These are phyloP conservation scores for Psilocybe subaeruginosa DNA, from an alignment of 768 basidiomycete genomes.

Conservation along the genomic window DNA sequence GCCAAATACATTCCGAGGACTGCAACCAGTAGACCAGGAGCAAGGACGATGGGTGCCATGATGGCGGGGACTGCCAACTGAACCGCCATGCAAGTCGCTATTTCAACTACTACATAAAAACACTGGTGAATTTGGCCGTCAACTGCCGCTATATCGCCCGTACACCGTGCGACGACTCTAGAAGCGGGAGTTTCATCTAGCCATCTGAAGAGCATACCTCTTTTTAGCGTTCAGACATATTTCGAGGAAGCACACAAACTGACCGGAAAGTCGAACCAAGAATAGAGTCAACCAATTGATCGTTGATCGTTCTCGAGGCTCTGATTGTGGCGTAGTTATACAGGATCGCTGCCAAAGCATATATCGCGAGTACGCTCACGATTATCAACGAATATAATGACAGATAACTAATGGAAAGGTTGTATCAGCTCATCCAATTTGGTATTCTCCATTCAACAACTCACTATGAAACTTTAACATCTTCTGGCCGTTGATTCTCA, in stretches of 20 bases:
- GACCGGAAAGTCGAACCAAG: conserved; percentile 65
- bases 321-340: conserved; percentile 53
- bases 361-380: conserved; percentile 24
- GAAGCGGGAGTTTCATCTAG: conserved; percentile 47
- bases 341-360: conserved; percentile 33
- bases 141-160: conserved; percentile 64
- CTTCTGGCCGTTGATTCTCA: conserved; percentile 31
- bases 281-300: conserved; percentile 51
- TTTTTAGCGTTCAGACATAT: too few species aligned
- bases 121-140: conserved; percentile 43
- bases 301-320: conserved; percentile 59
- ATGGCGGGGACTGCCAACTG: conserved; percentile 47
- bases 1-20: conserved; percentile 46
- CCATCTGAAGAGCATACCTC: conserved; percentile 37
- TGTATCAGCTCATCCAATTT: neutral
- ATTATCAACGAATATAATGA: conserved; percentile 21
- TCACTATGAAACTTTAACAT: conserved; percentile 38
- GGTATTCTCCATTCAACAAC: conserved; percentile 23
- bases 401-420: conserved; percentile 45
- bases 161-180: conserved; percentile 67
- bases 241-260: neutral
- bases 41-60: conserved; percentile 47
- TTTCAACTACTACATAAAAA: conserved; percentile 30
- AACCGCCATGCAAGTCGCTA: conserved; percentile 38
- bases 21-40: conserved; percentile 46